Conservation (phyloP, 1,284 basidiomycete genomes). For the Xanthoconium separans region DNA sequence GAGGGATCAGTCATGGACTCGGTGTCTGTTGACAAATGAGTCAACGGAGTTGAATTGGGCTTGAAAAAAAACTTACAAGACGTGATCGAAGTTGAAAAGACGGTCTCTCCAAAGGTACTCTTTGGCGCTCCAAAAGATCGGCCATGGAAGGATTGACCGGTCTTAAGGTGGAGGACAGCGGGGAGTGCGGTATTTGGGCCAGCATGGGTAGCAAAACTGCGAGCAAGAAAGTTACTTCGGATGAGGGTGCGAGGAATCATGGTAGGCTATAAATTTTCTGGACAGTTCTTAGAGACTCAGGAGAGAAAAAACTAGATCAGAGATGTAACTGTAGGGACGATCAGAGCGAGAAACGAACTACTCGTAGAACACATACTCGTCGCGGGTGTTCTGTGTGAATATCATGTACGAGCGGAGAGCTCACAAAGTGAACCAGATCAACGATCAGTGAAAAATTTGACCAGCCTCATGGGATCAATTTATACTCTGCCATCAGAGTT, state of each 20-base stretch:
- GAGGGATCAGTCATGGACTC: constrained; percentile 99
- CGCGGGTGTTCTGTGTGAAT: constrained; percentile 80
- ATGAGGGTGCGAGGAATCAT: constrained; percentile 62
- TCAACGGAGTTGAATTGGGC: constrained; percentile 9
- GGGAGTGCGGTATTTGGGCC: constrained; percentile 53
- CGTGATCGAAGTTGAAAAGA: constrained; percentile 98
- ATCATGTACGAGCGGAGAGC: constrained; percentile 62
- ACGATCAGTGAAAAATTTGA: constrained; percentile 7
- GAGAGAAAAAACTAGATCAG: constrained; percentile 83
- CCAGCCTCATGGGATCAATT: neutral
- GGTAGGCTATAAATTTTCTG: constrained; percentile 9
- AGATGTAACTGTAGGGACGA: constrained; percentile 64
- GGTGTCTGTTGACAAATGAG: constrained; percentile 61
- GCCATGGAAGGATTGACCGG: constrained; percentile 90
- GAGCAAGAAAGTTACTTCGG: constrained; percentile 48
- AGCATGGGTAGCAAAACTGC: constrained; percentile 68
- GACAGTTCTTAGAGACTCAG: constrained; percentile 62
- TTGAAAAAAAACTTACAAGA: constrained; percentile 63
- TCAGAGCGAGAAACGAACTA: constrained; percentile 5
- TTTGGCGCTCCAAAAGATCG: constrained; percentile 87
- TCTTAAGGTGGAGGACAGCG: constrained; percentile 90
- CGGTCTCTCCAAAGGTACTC: constrained; percentile 94
- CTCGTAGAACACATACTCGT: constrained; percentile 59
- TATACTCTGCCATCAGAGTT: constrained; percentile 20
- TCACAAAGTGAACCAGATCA: constrained; percentile 7